phyloP scores from a whole-genome alignment of 805 yeast species.

The Schwanniomyces pseudopolymorphus region DNA sequence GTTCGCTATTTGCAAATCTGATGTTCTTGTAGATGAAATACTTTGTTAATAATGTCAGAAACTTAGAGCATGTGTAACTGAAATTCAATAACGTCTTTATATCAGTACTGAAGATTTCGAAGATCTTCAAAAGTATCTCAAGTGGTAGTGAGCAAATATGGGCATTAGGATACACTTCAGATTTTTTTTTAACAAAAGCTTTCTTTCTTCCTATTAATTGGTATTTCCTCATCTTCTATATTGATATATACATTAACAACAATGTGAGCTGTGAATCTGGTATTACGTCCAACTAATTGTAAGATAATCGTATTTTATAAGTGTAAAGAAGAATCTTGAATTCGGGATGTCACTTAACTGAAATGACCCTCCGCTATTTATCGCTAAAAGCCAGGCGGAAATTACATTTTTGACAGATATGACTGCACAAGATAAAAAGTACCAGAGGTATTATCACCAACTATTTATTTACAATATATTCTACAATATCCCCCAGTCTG shows the following conservation, averaged over 20 bases:
- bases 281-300: too few relatives aligned
- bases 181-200: slow-evolving; percentile 11
- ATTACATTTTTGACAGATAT: too few relatives aligned
- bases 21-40: slow-evolving; percentile 36
- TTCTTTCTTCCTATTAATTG: slow-evolving; percentile 43
- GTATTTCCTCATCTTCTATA: slow-evolving; percentile 32
- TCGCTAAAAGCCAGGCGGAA: too few relatives aligned
- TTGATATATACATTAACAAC: not conserved
- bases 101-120: slow-evolving; percentile 23
- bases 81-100: slow-evolving; percentile 20
- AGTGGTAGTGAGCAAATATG: slow-evolving; percentile 43
- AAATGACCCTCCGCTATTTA: not conserved
- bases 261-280: not conserved
- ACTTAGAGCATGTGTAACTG: slow-evolving; percentile 35
- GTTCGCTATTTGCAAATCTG: slow-evolving; percentile 18
- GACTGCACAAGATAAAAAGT: too few relatives aligned
- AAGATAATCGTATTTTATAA: too few relatives aligned
- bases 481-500: too few relatives aligned
- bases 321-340: not conserved
- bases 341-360: not conserved
- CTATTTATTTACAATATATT: too few relatives aligned
- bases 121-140: slow-evolving; percentile 40
- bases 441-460: too few relatives aligned
- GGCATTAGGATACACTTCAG: slow-evolving; percentile 21
- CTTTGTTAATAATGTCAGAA: slow-evolving; percentile 35